Base-by-base conservation (phyloP, 495 filamentous ascomycete species). In the Friedmanniomyces endolithicus region DNA sequence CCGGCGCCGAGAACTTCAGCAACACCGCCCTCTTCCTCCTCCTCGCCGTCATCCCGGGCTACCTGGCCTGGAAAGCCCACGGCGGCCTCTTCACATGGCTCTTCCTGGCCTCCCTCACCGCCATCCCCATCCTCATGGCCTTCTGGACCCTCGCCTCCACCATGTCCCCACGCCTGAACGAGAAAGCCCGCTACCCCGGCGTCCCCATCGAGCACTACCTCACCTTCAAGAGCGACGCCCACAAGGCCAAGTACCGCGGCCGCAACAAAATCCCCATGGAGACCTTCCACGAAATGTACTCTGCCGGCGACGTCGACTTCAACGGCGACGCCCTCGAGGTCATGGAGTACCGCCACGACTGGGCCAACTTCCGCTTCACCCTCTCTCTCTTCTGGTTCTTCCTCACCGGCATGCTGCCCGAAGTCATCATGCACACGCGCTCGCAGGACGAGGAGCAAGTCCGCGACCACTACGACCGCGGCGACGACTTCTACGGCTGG, bases 261-360 rank as follows among this genome's bases (percentile, higher is more conserved):
- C 74, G 73, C 63, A 86, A 76, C 72, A 88, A 85, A 71, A 88
- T 94, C 56, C 84, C 87, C 48, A 81, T 92, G 76, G 78, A 87
- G 71, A 88, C 85, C 43, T 94, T 94, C 73, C 78, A 87, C 57
- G 86, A 92, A 68, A 89, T 83, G 84, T 92, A 90, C 74, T 89
- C 92, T 65, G 82, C 86, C 62, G 84, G 85, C 50, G 78, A 86
- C 47, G 87, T 90, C 55, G 84, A 87, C 60, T 88, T 92, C 74
- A 92, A 89, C 64, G 86, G 85, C 50, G 87, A 94, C 65, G 75
- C 72, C 55, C 75, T 94, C 58, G 87, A 90, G 59, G 72, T 85
- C 40, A 58, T 92, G 65, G 88, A 94, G 72, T 86, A 85, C 69
- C 75, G 87, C 59, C 88, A 92, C 65, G 87, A 94, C 65, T 94